Evolutionary conservation across 495 filamentous ascomycete genomes (phyloP).

Genomic region (Cercophora samala): DNA sequence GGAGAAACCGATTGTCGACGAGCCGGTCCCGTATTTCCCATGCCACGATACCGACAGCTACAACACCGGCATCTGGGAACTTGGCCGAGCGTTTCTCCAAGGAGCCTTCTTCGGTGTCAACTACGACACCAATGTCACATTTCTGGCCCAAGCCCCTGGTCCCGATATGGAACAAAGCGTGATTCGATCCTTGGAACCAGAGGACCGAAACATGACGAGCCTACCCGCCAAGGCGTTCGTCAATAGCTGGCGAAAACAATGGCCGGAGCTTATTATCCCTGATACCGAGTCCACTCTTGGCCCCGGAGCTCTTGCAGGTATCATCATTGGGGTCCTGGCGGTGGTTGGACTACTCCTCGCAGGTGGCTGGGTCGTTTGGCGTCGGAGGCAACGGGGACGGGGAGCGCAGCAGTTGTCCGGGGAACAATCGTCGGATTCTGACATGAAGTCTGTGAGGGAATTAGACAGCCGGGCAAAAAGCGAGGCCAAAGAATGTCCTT

Average conservation of each 20-base stretch:
- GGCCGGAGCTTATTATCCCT: neutral
- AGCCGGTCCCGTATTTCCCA: slow-evolving; percentile 15
- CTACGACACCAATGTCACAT: slow-evolving; percentile 14
- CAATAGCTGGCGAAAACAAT: slow-evolving; percentile 1
- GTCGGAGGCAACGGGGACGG: neutral
- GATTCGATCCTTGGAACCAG: neutral
- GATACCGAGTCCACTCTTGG: neutral
- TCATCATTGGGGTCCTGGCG: slow-evolving; percentile 9
- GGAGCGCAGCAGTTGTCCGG: no score
- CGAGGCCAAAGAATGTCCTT: neutral
- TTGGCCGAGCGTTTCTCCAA: slow-evolving; percentile 22
- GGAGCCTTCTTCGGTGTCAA: slow-evolving; percentile 19
- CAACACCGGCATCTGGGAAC: slow-evolving; percentile 1
- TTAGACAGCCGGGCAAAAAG: neutral
- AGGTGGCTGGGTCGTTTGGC: slow-evolving; percentile 8
- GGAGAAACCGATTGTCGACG: slow-evolving; percentile 7
- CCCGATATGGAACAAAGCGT: slow-evolving; percentile 15
- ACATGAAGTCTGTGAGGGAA: neutral
- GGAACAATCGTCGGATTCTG: neutral
- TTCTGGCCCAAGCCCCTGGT: slow-evolving; percentile 22
- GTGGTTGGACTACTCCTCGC: neutral
- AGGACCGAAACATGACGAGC: neutral
- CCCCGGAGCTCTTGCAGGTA: slow-evolving; percentile 10
- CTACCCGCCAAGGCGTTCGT: neutral
- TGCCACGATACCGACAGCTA: slow-evolving; percentile 9